Evolutionary conservation across 371 early-diverging fungal species (phyloP).

Genomic region (Capniomyces stellatus): DNA sequence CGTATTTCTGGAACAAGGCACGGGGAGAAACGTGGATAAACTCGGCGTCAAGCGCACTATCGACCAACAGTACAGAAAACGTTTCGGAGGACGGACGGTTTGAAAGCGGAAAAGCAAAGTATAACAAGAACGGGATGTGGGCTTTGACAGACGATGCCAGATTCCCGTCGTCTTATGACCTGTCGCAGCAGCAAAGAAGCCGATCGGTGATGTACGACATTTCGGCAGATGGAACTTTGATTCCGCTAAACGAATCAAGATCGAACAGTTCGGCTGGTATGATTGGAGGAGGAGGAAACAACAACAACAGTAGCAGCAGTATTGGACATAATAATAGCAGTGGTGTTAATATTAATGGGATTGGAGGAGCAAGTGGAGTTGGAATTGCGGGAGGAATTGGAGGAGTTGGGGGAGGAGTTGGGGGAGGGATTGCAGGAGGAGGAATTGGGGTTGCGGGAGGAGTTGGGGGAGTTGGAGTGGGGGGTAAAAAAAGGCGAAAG

Average conservation of each 20-base stretch:
- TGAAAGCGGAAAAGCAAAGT: conserved; percentile 32
- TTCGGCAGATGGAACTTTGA: conserved; percentile 24
- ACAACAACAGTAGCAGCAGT: no score
- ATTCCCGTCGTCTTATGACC: conserved; percentile 28
- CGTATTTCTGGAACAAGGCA: conserved; percentile 34
- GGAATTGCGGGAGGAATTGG: no score
- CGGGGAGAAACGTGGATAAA: conserved; percentile 32
- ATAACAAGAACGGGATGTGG: conserved; percentile 31
- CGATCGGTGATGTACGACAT: conserved; percentile 23
- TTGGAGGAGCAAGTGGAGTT: no score
- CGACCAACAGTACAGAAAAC: conserved; percentile 28
- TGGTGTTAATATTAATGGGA: no score
- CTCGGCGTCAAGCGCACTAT: conserved; percentile 29
- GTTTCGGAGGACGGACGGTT: conserved; percentile 31
- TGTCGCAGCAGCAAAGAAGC: conserved; percentile 23
- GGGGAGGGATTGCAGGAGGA: no score
- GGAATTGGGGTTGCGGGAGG: no score
- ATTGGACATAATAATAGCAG: no score
- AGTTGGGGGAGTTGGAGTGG: no score
- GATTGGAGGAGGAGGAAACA: no score
- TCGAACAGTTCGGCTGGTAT: no score
- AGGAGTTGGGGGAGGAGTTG: no score
- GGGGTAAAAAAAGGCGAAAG: no score
- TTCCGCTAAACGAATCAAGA: neutral
- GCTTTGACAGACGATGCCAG: conserved; percentile 27